Base-by-base conservation (phyloP, 305 asterid species). In the Striga hermonthica region DNA sequence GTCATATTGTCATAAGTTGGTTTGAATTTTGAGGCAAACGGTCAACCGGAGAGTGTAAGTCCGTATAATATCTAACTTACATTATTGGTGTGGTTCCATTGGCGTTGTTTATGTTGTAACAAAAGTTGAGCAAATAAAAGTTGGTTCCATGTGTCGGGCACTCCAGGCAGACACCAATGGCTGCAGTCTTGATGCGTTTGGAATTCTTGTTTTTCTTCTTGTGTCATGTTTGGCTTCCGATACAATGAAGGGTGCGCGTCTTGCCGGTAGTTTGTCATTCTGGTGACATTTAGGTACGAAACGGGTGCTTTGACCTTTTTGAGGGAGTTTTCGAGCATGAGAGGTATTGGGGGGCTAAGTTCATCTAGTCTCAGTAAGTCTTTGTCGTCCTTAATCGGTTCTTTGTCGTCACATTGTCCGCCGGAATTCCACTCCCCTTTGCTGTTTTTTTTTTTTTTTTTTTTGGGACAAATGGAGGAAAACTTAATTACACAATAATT, bases 371-470 rank as follows among this genome's bases (percentile, higher is more conserved):
- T 77, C 66, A 71, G 11, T 40, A 80, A 69, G 54, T 77, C 78
- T 69, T 69, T 57, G 4, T 50, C 69, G 13, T 80, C 52, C 39
- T 43, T 48, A 10, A 75, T 68, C 49, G 85, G 80, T 62, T 72
- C 79, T 58, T 10, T 75, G 15, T 60, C 38, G 53, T 80, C 80
- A 41, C 85, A 80, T 66, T 70, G 70, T 62, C 85, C 85, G 5
- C 85, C 80, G 1, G 75, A 52, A 44, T 80, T 69, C 85, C 85
- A 80, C 63, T 77, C 85, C 56, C 85, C 85, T 66, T 71, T 79
- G 59, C 85, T 80, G 70, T 10, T 57, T 53, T 31, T 11, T 6
- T n/a, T n/a, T n/a, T n/a, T n/a, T n/a, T n/a, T n/a, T n/a, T n/a
- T n/a, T n/a, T n/a, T n/a, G n/a, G n/a, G n/a, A n/a, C n/a, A n/a